Evolutionary conservation across 2,329 filamentous ascomycete species (phyloP).

Genomic region (Talaromyces verruculosus): DNA sequence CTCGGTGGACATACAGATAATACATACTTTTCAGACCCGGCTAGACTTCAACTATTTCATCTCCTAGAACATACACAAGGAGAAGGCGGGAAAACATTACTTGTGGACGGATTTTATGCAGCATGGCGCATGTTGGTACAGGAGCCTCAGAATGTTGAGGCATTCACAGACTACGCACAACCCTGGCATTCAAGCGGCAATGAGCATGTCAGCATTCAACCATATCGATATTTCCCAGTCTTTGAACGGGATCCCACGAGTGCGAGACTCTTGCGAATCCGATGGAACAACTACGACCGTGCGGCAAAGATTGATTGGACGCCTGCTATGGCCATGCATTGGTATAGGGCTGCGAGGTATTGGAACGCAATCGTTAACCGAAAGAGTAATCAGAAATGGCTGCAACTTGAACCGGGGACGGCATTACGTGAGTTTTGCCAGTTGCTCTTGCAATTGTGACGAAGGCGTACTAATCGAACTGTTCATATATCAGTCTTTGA

Average conservation of each 20-base stretch:
- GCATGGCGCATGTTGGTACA: slow-evolving; percentile 60
- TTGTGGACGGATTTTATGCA: slow-evolving; percentile 83
- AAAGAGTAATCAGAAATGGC: slow-evolving; percentile 61
- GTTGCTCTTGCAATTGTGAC: background rate
- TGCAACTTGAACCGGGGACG: slow-evolving; percentile 75
- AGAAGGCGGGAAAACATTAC: slow-evolving; percentile 70
- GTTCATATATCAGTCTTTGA: slow-evolving; percentile 71
- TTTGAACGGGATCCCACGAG: slow-evolving; percentile 58
- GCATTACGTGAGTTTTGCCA: slow-evolving; percentile 64
- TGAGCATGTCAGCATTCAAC: slow-evolving; percentile 74
- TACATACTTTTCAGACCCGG: slow-evolving; percentile 92
- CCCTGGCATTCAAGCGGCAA: slow-evolving; percentile 87
- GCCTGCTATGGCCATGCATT: slow-evolving; percentile 54
- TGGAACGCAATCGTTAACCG: slow-evolving; percentile 70
- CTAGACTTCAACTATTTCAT: slow-evolving; percentile 89
- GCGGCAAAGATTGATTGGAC: slow-evolving; percentile 63
- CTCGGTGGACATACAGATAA: slow-evolving; percentile 89
- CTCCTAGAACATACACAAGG: slow-evolving; percentile 71
- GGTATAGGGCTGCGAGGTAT: slow-evolving; percentile 77
- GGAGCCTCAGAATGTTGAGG: slow-evolving; percentile 57
- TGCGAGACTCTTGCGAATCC: slow-evolving; percentile 60
- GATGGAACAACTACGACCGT: slow-evolving; percentile 94
- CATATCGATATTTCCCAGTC: slow-evolving; percentile 69
- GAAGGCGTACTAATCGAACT: background rate
- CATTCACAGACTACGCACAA: slow-evolving; percentile 59